These are phyloP conservation scores for Microbotryomycetes sp. DNA, from an alignment of 1,284 basidiomycete genomes.

Conservation along the genomic window DNA sequence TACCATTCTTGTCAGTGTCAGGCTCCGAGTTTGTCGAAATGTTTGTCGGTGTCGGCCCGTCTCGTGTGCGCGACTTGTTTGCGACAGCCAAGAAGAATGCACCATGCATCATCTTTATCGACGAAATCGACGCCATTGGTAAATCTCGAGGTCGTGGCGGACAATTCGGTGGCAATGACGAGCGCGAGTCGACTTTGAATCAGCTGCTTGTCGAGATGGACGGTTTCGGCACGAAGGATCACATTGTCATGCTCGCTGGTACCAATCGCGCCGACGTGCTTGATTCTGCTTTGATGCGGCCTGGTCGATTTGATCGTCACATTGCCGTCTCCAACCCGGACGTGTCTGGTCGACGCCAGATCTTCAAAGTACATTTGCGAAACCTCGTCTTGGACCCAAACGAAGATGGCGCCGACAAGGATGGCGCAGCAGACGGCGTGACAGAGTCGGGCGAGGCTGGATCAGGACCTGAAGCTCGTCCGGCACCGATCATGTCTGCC, in stretches of 20 bases:
- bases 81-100: slow-evolving; percentile 96
- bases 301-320: slow-evolving; percentile 95
- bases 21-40: slow-evolving; percentile 99
- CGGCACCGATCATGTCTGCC: background rate
- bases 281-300: slow-evolving; percentile 88
- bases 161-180: slow-evolving; percentile 86
- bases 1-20: slow-evolving; percentile 96
- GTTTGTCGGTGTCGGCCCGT: slow-evolving; percentile 99
- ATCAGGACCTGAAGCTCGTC: background rate
- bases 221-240: slow-evolving; percentile 91
- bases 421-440: background rate
- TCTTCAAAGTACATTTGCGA: slow-evolving; percentile 85
- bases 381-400: slow-evolving; percentile 55
- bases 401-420: background rate
- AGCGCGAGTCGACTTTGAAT: slow-evolving; percentile 95
- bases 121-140: slow-evolving; percentile 98
- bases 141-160: slow-evolving; percentile 87
- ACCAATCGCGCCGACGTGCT: slow-evolving; percentile 96
- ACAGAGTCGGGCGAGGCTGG: slow-evolving; percentile 3
- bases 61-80: slow-evolving; percentile 94
- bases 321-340: slow-evolving; percentile 94
- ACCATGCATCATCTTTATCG: slow-evolving; percentile 99
- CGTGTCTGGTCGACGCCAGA: slow-evolving; percentile 84
- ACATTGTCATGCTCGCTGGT: slow-evolving; percentile 92
- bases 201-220: slow-evolving; percentile 99